A percentile compares a stretch with the other conserved stretches of the same genome.
Conservation (phyloP, 2,329 filamentous ascomycete genomes). For the Clathrospora elynae region DNA sequence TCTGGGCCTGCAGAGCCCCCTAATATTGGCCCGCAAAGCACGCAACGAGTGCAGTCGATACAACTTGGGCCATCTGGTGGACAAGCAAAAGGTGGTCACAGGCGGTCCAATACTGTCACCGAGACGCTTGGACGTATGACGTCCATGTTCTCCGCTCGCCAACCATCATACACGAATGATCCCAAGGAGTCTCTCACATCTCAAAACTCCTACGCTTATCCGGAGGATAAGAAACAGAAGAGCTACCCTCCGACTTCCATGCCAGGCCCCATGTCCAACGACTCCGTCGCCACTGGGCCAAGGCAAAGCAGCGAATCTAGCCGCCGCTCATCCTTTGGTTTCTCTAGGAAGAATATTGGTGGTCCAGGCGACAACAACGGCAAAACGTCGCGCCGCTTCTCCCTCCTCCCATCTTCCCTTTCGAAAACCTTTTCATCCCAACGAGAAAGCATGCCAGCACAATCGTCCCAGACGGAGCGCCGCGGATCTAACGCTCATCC, state of each 20-base stretch:
- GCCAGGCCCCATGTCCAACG: conserved; percentile 70
- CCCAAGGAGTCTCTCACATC: conserved; percentile 37
- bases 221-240: conserved; percentile 63
- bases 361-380: conserved; percentile 39
- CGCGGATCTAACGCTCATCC: conserved; percentile 40
- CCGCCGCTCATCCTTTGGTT: conserved; percentile 57
- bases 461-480: conserved; percentile 42
- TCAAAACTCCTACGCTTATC: conserved; percentile 53
- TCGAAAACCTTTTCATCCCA: conserved; percentile 53
- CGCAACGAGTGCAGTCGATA: conserved; percentile 59
- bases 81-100: conserved; percentile 55
- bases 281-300: conserved; percentile 50
- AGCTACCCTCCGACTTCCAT: conserved; percentile 92
- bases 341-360: conserved; percentile 54
- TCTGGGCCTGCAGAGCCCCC: conserved; percentile 38
- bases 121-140: conserved; percentile 82
- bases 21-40: conserved; percentile 66
- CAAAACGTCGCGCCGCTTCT: conserved; percentile 56
- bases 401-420: conserved; percentile 56
- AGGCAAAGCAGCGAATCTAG: conserved; percentile 56
- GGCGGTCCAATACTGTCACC: conserved; percentile 68
- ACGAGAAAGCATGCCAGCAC: conserved; percentile 41
- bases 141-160: conserved; percentile 73
- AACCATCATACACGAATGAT: conserved; percentile 39
- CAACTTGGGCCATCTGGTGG: conserved; percentile 42